phyloP scores from a whole-genome alignment of 2,329 filamentous ascomycete genomes.

The Penicillium griseofulvum region DNA sequence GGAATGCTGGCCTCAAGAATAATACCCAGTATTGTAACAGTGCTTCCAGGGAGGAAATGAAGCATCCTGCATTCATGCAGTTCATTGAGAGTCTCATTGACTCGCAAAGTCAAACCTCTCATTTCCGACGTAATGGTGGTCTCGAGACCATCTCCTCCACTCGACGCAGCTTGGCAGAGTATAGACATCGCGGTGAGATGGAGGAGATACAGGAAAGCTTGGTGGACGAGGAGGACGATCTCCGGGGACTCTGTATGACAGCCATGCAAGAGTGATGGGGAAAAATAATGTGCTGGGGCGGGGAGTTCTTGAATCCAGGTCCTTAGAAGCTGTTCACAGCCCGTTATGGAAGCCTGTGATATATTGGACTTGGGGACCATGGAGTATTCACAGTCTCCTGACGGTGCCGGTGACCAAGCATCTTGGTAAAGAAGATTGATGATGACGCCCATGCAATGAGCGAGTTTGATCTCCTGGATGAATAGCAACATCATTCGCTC shows the following conservation, averaged over 20 bases:
- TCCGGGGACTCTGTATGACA: conserved; percentile 1
- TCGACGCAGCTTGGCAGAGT: conserved; percentile 1
- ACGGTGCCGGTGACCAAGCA: neutral
- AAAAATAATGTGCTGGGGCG: conserved; percentile 3
- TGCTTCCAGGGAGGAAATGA: conserved; percentile 5
- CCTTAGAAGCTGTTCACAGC: conserved; percentile 4
- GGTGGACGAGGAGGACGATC: conserved; percentile 6
- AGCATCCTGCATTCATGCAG: conserved; percentile 8
- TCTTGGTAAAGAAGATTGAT: conserved; percentile 5
- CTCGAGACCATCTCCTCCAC: neutral
- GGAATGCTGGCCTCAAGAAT: conserved; percentile 5
- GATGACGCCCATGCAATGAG: conserved; percentile 3
- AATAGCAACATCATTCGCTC: conserved; percentile 9
- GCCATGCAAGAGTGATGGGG: neutral
- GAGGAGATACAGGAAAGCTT: conserved; percentile 10
- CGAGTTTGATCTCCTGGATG: conserved; percentile 7
- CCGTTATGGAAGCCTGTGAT: neutral
- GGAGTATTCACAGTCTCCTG: neutral
- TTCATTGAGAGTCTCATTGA: conserved; percentile 8
- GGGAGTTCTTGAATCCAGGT: conserved; percentile 5
- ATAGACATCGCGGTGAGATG: conserved; percentile 6
- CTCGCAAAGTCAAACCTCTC: neutral
- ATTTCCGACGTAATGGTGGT: neutral
- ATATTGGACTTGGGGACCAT: neutral
- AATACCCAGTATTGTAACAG: conserved; percentile 3